phyloP scores from a whole-genome alignment of 169 alveolate species.

The Hepatocystis sp. region DNA sequence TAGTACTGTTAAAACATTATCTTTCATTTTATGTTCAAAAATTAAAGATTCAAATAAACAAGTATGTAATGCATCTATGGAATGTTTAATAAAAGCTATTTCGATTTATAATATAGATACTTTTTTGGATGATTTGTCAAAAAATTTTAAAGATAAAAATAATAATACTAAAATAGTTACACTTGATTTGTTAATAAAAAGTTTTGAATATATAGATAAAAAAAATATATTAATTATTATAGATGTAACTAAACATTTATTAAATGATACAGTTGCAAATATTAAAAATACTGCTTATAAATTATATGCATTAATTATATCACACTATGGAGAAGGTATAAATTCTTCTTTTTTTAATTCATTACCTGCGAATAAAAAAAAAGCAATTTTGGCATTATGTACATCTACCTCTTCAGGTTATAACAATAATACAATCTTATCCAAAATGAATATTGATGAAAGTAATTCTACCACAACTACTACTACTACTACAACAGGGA shows the following conservation, averaged over 20 bases:
- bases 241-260: constrained; percentile 50
- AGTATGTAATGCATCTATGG: constrained; percentile 75
- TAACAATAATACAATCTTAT: background rate
- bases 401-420: background rate
- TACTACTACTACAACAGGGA: background rate
- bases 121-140: constrained; percentile 59
- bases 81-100: constrained; percentile 57
- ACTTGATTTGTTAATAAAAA: constrained; percentile 41
- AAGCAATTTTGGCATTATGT: constrained; percentile 46
- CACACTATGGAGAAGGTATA: constrained; percentile 25
- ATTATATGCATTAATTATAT: constrained; percentile 24
- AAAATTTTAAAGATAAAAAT: constrained; percentile 69
- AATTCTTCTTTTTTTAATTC: constrained; percentile 47
- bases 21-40: constrained; percentile 52
- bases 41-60: constrained; percentile 71
- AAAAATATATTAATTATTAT: constrained; percentile 22
- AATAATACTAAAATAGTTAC: constrained; percentile 62
- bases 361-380: constrained; percentile 42
- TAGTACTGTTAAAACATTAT: constrained; percentile 23
- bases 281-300: constrained; percentile 47
- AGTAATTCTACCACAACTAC: background rate
- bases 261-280: constrained; percentile 69
- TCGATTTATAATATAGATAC: constrained; percentile 24
- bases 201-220: constrained; percentile 26
- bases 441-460: background rate